These are phyloP conservation scores for Trifolium pratense DNA, from an alignment of 306 rosid species.

Conservation along the genomic window DNA sequence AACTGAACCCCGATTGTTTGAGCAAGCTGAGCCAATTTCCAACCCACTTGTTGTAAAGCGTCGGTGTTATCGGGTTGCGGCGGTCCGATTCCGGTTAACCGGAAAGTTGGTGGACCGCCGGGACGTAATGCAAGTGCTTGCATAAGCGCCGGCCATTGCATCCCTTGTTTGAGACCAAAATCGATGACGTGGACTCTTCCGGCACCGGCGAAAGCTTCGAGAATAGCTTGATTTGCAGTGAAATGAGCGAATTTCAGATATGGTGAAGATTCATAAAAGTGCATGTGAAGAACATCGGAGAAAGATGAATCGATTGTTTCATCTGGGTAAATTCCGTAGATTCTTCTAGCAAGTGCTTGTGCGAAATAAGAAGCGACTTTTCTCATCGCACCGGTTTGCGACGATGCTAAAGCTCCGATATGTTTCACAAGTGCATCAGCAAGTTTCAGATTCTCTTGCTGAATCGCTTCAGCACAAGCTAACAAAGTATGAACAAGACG, in stretches of 20 bases:
- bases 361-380: conserved; percentile 81
- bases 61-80: conserved; percentile 69
- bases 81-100: conserved; percentile 83
- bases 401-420: conserved; percentile 57
- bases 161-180: conserved; percentile 79
- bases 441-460: conserved; percentile 58
- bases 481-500: conserved; percentile 80
- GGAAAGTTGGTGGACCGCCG: conserved; percentile 79
- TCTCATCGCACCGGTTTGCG: conserved; percentile 78
- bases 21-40: conserved; percentile 74
- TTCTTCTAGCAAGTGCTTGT: conserved; percentile 62
- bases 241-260: conserved; percentile 92
- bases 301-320: conserved; percentile 51
- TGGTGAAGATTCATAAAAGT: conserved; percentile 79
- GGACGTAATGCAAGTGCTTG: conserved; percentile 80
- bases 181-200: conserved; percentile 79
- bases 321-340: conserved; percentile 60
- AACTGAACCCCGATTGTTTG: conserved; percentile 65
- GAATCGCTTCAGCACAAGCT: conserved; percentile 86
- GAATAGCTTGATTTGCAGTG: conserved; percentile 90
- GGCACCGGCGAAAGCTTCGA: conserved; percentile 68
- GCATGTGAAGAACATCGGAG: conserved; percentile 72
- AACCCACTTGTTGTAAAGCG: conserved; percentile 72
- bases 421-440: conserved; percentile 73
- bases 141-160: conserved; percentile 94